Evolutionary conservation across 2,329 filamentous ascomycete species (phyloP), one percentile per base, ranked within the genome.

Genomic region (Colletotrichum tropicale): DNA sequence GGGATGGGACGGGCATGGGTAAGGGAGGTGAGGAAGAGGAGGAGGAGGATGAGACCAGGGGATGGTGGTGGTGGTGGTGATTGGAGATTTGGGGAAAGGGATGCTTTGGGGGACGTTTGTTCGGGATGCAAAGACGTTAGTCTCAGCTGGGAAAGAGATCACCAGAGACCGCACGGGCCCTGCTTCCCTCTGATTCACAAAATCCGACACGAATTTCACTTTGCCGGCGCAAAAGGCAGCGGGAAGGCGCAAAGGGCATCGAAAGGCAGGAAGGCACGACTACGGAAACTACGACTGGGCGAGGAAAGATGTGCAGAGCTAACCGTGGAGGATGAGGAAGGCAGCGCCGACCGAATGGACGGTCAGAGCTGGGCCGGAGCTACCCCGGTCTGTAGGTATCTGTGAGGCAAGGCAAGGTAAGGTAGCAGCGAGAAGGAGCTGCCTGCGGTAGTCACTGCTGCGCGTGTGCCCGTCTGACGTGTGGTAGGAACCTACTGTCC

Each of bases 391-490:
- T 38, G 43, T 52, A 52, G 6, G 43, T 52, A 21, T 21, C 43
- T 52, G 43, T 21, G 43, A 52, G 43, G 43, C 43, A 52, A 52
- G 38, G 56, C 13, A 36, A 68, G 62, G 56, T 21, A 58, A 65
- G 62, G 68, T 75, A 72, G 73, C 73, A 73, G 28, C 36, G 9
- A 30, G 56, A 32, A 75, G 61, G 36, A 32, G n/a, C 38, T 9
- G 62, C 13, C 72, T 66, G 18, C 30, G 18, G 26, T 16, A n/a
- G 16, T 26, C 10, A 9, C 34, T 38, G 34, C 18, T 61, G 10
- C 36, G 62, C n/a, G 38, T 28, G n/a, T 64, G 38, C 24, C 28
- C 58, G n/a, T 68, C 55, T 60, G 52, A 55, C 48, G 60, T 36
- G 48, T 48, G 67, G 36, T 52, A 21, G 43, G 43, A 52, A 43